Evolutionary conservation across 768 basidiomycete genomes (phyloP), one percentile per base, ranked within the genome.

Genomic region (Phylloporus sp.): DNA sequence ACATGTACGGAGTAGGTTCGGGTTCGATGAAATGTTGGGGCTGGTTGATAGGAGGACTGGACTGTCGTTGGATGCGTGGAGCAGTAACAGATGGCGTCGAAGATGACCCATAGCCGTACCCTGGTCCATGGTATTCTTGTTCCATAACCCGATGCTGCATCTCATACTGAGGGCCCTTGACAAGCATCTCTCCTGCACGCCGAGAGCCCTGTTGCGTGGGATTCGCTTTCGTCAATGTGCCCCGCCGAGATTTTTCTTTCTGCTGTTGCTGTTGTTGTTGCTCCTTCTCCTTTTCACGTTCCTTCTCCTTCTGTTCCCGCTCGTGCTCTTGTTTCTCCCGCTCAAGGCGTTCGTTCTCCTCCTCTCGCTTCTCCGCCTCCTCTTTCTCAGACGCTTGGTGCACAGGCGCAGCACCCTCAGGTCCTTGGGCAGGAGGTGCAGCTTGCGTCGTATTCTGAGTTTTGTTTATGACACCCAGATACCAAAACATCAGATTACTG

Each of bases 401-500:
- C 9, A 54, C 56, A 11, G 61, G 63, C 23, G 33, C n/a, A 15
- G 53, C 35, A 50, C 22, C 55, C 43, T 35, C 36, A 40, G 61
- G 26, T 20, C 36, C 57, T 63, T 68, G 67, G 28, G 69, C 54
- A 31, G 74, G 56, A 7, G 65, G 35, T 5, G 67, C 58, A 5
- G 73, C 69, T 29, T 64, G 38, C 11, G 71, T 62, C 13, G 75
- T 71, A 42, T 61, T 77, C 59, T 84, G 85, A 17, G 90, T 80
- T 69, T 95, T 93, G 68, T 97, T 96, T 69, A 97, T 98, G 55
- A 97, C 84, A 11, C 94, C 91, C 29, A 99, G 77, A 64, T 98
- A 99, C 96, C 96, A 99, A 75, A 99, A 98, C 91, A 95, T 96
- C 59, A 92, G 71, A 63, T 92, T 92, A 62, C 86, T 90, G 66